Conservation (phyloP, 2,329 filamentous ascomycete genomes). For the Cytospora mali region DNA sequence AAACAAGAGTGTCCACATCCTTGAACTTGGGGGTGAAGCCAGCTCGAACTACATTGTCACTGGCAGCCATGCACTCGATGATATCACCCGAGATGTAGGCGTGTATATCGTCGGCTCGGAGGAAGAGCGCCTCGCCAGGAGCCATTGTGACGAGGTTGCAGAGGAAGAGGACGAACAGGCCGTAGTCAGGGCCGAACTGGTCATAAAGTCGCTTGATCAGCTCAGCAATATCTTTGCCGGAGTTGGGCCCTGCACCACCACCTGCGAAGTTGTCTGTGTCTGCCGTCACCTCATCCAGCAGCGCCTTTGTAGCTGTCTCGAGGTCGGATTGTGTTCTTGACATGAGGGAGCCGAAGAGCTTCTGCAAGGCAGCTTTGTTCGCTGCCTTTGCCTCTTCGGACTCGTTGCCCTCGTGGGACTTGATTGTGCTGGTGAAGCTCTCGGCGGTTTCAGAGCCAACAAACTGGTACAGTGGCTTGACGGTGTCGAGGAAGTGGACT, state of each 20-base stretch:
- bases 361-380: slow-evolving; percentile 80
- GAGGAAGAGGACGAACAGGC: slow-evolving; percentile 94
- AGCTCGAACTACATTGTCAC: slow-evolving; percentile 97
- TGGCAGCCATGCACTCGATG: slow-evolving; percentile 98
- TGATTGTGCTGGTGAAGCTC: slow-evolving; percentile 57
- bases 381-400: slow-evolving; percentile 42
- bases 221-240: slow-evolving; percentile 71
- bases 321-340: slow-evolving; percentile 69
- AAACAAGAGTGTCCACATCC: slow-evolving; percentile 84
- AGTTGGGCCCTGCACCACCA: slow-evolving; percentile 68
- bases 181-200: slow-evolving; percentile 88
- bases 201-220: slow-evolving; percentile 76
- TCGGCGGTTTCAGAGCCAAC: slow-evolving; percentile 67
- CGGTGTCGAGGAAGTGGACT: slow-evolving; percentile 71
- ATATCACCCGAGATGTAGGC: slow-evolving; percentile 93
- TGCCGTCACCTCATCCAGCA: slow-evolving; percentile 70
- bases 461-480: slow-evolving; percentile 62
- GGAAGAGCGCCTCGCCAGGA: slow-evolving; percentile 91
- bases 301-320: slow-evolving; percentile 63
- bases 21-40: slow-evolving; percentile 99
- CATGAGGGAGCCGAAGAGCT: slow-evolving; percentile 80
- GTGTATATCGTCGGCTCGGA: slow-evolving; percentile 96
- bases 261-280: slow-evolving; percentile 75
- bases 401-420: slow-evolving; percentile 45
- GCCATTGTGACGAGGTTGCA: slow-evolving; percentile 90